Conservation (phyloP, 768 basidiomycete genomes). For the Trametes punicea region DNA sequence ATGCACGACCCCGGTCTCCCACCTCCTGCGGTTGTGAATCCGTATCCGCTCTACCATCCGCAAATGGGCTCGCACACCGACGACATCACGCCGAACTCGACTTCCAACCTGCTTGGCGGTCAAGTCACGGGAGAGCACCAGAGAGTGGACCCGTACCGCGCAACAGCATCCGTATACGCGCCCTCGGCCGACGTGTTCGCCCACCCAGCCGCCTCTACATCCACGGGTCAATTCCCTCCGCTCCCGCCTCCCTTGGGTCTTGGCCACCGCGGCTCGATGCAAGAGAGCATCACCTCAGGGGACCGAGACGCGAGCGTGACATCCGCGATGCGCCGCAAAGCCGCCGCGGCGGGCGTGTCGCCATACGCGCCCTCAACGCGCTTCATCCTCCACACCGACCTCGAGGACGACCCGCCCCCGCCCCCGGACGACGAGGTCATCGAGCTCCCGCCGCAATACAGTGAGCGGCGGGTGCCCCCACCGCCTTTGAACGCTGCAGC, state of each 20-base stretch:
- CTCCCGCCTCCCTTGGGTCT: not conserved
- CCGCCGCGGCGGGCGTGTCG: constrained; percentile 47
- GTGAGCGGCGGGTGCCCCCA: constrained; percentile 41
- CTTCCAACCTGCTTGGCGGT: constrained; percentile 1
- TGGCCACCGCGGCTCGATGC: not conserved
- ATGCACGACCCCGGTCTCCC: constrained; percentile 9
- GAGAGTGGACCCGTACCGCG: not conserved
- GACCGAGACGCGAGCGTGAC: constrained; percentile 33
- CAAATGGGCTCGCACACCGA: not conserved
- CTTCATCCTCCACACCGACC: constrained; percentile 67
- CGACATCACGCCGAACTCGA: constrained; percentile 9
- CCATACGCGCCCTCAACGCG: constrained; percentile 43
- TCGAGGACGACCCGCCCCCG: constrained; percentile 50
- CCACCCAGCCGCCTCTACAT: not conserved
- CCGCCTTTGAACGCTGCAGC: not conserved
- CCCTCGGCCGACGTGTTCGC: constrained; percentile 6
- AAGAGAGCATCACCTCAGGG: constrained; percentile 11
- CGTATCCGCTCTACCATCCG: constrained; percentile 18
- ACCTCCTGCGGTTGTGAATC: constrained; percentile 13
- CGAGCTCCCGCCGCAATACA: constrained; percentile 76
- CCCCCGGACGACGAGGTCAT: constrained; percentile 48
- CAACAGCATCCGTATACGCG: not conserved
- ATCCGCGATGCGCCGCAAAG: constrained; percentile 50
- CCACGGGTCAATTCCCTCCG: not conserved
- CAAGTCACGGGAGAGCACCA: not conserved